A percentile compares a stretch with the other conserved stretches of the same genome.
phyloP scores from a whole-genome alignment of 306 rosid genomes.

The Sindora glabra region DNA sequence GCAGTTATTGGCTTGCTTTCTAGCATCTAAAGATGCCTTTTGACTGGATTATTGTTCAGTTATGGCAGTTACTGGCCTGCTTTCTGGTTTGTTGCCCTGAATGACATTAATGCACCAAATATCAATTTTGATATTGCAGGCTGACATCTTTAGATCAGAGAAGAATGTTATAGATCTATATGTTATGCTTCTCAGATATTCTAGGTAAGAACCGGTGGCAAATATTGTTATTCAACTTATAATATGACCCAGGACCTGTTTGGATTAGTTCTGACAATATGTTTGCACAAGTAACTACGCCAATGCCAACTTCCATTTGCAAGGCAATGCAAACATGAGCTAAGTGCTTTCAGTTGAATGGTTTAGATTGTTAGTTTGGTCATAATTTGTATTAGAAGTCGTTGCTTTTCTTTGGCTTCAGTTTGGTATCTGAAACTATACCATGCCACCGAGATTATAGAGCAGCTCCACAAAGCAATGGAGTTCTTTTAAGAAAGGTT shows the following conservation, averaged over 20 bases:
- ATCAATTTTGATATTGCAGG: constrained; percentile 45
- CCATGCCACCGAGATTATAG: constrained; percentile 72
- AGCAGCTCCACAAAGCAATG: constrained; percentile 45
- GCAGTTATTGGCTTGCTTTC: not conserved
- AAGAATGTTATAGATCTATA: constrained; percentile 79
- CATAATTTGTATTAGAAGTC: not conserved
- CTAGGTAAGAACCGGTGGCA: constrained; percentile 47
- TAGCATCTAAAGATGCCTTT: not conserved
- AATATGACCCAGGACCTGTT: not conserved
- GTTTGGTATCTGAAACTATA: constrained; percentile 85
- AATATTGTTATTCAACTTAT: not conserved
- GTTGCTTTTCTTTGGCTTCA: constrained; percentile 27
- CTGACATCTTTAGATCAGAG: constrained; percentile 85
- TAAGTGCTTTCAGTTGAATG: not conserved
- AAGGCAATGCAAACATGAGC: too few species aligned
- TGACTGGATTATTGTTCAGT: not conserved
- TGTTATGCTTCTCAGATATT: constrained; percentile 85
- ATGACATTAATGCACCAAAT: constrained; percentile 3
- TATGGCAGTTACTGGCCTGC: not conserved
- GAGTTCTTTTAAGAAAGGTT: constrained; percentile 64
- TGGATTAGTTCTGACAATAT: too few species aligned
- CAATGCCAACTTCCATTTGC: too few species aligned
- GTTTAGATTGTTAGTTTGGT: constrained; percentile 14
- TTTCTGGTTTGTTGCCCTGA: not conserved
- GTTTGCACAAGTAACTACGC: too few species aligned